Base-by-base conservation (phyloP, 2,329 filamentous ascomycete species). In the Trichoderma harzianum region DNA sequence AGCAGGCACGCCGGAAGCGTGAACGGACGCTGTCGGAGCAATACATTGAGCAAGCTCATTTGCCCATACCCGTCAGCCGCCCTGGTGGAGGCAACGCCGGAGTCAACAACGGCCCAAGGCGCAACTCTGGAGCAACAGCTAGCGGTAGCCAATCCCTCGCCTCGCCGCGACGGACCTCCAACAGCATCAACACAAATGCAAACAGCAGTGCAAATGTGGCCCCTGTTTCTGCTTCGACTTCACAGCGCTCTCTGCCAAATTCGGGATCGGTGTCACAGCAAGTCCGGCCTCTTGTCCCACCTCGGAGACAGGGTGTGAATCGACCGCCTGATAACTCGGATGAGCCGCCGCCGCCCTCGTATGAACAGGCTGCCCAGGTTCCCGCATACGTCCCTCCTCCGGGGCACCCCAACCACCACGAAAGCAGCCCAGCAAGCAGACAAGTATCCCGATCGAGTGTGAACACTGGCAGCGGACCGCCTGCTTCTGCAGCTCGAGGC, bases 1-100 rank as follows among this genome's bases (percentile, higher is more conserved):
- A 90, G 63, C 86, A 90, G 71, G 89, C 88, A 11, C 87, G 90
- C 1, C 86, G 91, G 8, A 84, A 86, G 12, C 85, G 89, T n/a
- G 91, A 94, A 79, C 90, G 89, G 69, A 84, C 89, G 71, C 84
- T 93, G 1, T 92, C 90, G 0, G 90, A 92, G 77, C 89, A 90
- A 73, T 92, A 87, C 75, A 92, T 94, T 71, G 89, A 92, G 75
- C 89, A 90, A 74, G 87, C 83, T 7, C 82, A 83, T 7, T 80
- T 82, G 66, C 78, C 78, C 43, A 74, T 65, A 4, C 77, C 74
- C 18, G 69, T 76, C 55, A 74, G 73, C 61, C 74, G 79, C 67
- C 70, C 76, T 62, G 75, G 14, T 30, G 32, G 34, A 61, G 36
- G 60, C 26, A 60, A 58, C 7, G 8, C 65, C 66, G 32, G 62